phyloP scores from a whole-genome alignment of 805 yeast genomes.

The Saccharomycopsis synnaedendra region DNA sequence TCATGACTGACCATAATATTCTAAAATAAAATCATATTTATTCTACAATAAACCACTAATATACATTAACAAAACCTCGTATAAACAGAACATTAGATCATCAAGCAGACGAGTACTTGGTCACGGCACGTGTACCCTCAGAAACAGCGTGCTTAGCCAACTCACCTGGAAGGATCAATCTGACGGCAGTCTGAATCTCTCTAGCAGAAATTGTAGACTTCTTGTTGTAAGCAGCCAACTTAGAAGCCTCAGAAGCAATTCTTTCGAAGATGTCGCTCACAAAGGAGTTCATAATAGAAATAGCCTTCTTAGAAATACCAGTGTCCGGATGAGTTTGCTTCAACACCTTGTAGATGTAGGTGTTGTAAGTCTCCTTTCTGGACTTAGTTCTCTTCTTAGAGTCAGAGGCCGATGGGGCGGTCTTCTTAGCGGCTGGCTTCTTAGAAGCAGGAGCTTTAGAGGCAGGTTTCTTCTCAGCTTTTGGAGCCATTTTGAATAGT shows the following conservation, averaged over 20 bases:
- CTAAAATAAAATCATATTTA: no score
- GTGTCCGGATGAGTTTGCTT: constrained; percentile 99
- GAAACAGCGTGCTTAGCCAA: constrained; percentile 97
- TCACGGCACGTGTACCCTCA: constrained; percentile 97
- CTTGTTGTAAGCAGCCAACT: constrained; percentile 97
- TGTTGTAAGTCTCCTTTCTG: constrained; percentile 96
- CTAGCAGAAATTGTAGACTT: constrained; percentile 96
- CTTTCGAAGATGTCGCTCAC: constrained; percentile 98
- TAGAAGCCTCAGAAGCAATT: constrained; percentile 95
- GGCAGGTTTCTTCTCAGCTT: constrained; percentile 59
- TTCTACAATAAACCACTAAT: no score
- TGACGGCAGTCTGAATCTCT: constrained; percentile 97
- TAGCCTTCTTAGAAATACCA: constrained; percentile 97
- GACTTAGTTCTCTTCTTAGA: constrained; percentile 83
- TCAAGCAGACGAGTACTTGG: constrained; percentile 70
- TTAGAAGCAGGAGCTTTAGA: constrained; percentile 97
- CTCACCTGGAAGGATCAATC: constrained; percentile 97
- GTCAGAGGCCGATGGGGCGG: constrained; percentile 43
- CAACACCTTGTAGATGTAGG: constrained; percentile 96
- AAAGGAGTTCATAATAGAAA: constrained; percentile 97
- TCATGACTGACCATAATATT: no score
- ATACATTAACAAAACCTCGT: neutral
- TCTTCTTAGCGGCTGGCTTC: constrained; percentile 90
- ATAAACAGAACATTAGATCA: neutral
- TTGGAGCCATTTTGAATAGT: constrained; percentile 47